Conservation (phyloP, 2,329 filamentous ascomycete genomes). For the Dactylellina parvicollis region DNA sequence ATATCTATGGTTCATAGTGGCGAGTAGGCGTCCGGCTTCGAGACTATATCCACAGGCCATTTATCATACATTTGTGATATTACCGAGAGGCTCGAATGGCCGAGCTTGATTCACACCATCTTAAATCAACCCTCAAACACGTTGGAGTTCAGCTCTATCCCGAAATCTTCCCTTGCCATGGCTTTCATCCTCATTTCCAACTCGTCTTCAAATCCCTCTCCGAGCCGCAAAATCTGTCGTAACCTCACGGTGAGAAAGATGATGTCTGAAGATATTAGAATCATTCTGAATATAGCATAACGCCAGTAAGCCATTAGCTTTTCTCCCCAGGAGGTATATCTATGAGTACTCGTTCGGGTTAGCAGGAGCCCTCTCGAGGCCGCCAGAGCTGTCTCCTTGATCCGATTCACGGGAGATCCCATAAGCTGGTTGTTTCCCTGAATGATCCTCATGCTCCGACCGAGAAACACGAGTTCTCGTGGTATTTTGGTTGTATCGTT, state of each 20-base stretch:
- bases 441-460: constrained; percentile 89
- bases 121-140: constrained; percentile 38
- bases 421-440: constrained; percentile 93
- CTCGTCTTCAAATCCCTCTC: constrained; percentile 91
- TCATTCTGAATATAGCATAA: constrained; percentile 82
- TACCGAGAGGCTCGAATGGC: too few species aligned
- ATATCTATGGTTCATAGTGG: background rate
- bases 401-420: constrained; percentile 84
- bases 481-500: constrained; percentile 89
- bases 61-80: too few species aligned
- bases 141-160: constrained; percentile 50
- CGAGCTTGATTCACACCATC: too few species aligned
- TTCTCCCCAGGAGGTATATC: constrained; percentile 71
- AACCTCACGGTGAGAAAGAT: constrained; percentile 84
- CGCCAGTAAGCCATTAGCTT: constrained; percentile 75
- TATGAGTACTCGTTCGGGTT: constrained; percentile 62
- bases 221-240: constrained; percentile 77
- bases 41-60: too few species aligned
- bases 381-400: constrained; percentile 70
- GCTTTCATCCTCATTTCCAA: constrained; percentile 84
- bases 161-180: constrained; percentile 45
- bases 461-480: constrained; percentile 89
- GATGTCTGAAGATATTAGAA: constrained; percentile 79
- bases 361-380: constrained; percentile 75
- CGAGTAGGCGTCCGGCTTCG: too few species aligned